Evolutionary conservation across 2,329 filamentous ascomycete species (phyloP).

Genomic region (Pochonia chlamydosporia): DNA sequence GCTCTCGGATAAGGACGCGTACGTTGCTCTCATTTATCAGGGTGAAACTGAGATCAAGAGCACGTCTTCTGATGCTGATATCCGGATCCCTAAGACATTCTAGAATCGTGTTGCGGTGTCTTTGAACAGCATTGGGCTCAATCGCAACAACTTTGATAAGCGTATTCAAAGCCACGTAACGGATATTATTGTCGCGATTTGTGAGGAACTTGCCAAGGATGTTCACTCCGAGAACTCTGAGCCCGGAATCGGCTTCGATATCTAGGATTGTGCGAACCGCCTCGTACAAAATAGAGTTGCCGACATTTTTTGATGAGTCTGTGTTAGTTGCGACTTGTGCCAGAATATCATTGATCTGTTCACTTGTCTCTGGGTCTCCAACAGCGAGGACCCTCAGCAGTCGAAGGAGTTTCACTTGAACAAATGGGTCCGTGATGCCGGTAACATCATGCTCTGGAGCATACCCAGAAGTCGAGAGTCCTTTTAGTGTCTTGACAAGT

Average conservation of each 20-base stretch:
- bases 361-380: constrained; percentile 81
- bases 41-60: constrained; percentile 96
- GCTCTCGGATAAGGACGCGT: constrained; percentile 83
- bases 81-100: constrained; percentile 95
- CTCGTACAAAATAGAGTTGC: constrained; percentile 97
- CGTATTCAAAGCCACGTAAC: constrained; percentile 95
- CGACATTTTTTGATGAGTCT: constrained; percentile 95
- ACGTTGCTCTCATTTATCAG: constrained; percentile 97
- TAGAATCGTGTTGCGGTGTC: constrained; percentile 94
- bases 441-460: constrained; percentile 97
- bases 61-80: constrained; percentile 92
- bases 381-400: constrained; percentile 80
- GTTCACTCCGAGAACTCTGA: constrained; percentile 92
- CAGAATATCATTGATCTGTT: constrained; percentile 97
- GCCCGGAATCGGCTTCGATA: constrained; percentile 92
- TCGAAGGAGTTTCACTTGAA: constrained; percentile 93
- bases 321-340: constrained; percentile 98
- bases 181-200: constrained; percentile 99
- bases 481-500: constrained; percentile 86
- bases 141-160: constrained; percentile 97
- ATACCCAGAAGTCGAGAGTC: constrained; percentile 89
- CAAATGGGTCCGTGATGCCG: constrained; percentile 93
- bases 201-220: constrained; percentile 96
- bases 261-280: constrained; percentile 95
- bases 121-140: constrained; percentile 93